phyloP scores from a whole-genome alignment of 768 basidiomycete genomes.

The Ramaria sp. region DNA sequence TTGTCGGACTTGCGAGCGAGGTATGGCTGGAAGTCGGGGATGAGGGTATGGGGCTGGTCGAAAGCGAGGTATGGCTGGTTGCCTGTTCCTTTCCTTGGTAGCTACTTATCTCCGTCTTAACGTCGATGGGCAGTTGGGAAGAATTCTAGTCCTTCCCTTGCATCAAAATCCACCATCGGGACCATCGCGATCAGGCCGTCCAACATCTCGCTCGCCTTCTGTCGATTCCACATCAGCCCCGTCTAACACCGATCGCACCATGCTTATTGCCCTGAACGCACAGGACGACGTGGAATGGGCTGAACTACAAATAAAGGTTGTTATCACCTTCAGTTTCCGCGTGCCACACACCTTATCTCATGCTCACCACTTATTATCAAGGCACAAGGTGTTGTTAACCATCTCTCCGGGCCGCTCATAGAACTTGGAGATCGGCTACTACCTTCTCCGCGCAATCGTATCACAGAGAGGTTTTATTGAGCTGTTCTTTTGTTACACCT shows the following conservation, averaged over 20 bases:
- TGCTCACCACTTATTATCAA: background rate
- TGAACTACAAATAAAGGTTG: conserved; percentile 50
- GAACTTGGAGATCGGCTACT: conserved; percentile 4
- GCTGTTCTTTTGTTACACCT: background rate
- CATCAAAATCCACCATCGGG: background rate
- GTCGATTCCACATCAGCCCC: background rate
- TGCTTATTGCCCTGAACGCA: conserved; percentile 60
- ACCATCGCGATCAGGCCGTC: background rate
- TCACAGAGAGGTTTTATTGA: conserved; percentile 5
- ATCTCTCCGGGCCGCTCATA: conserved; percentile 1
- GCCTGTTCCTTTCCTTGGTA: too few relatives aligned
- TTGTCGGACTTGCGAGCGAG: conserved; percentile 63
- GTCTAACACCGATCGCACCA: conserved; percentile 25
- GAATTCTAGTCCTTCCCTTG: conserved; percentile 58
- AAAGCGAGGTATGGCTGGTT: conserved; percentile 49
- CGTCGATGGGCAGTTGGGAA: conserved; percentile 42
- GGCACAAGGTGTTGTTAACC: conserved; percentile 7
- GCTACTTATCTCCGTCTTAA: background rate
- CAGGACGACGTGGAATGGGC: conserved; percentile 55
- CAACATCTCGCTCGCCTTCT: conserved; percentile 5
- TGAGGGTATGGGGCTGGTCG: conserved; percentile 59
- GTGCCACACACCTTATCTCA: background rate
- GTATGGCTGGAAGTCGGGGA: conserved; percentile 69
- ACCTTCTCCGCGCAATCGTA: background rate
- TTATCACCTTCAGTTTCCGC: conserved; percentile 9